Conservation (phyloP, 2,329 filamentous ascomycete genomes). For the Calycina herbarum region DNA sequence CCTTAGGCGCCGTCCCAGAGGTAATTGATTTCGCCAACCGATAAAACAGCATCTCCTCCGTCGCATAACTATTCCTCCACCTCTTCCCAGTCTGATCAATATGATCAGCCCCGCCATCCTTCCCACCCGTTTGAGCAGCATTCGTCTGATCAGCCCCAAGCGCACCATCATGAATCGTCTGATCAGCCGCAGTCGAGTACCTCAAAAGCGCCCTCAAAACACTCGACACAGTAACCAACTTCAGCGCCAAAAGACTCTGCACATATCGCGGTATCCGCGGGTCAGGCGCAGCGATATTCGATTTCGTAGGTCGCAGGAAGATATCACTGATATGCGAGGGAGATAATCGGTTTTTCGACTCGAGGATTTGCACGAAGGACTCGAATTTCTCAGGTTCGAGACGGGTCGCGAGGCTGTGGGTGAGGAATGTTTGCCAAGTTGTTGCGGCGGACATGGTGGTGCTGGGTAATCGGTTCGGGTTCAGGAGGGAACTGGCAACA, state of each 20-base stretch:
- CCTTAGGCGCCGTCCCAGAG: conserved; percentile 50
- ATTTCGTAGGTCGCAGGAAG: conserved; percentile 54
- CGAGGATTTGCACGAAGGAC: conserved; percentile 50
- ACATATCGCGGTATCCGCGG: conserved; percentile 61
- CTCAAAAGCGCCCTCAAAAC: conserved; percentile 56
- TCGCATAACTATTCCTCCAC: conserved; percentile 58
- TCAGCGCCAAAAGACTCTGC: conserved; percentile 52
- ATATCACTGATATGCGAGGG: conserved; percentile 55
- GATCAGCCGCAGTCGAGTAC: conserved; percentile 44
- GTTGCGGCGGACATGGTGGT: conserved; percentile 16
- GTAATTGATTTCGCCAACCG: conserved; percentile 37
- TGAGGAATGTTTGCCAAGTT: conserved; percentile 44
- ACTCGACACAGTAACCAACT: conserved; percentile 54
- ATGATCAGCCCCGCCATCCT: conserved; percentile 4
- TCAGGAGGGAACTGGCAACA: background rate
- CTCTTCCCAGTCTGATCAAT: conserved; percentile 30
- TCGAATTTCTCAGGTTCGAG: conserved; percentile 56
- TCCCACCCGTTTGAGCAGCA: conserved; percentile 1
- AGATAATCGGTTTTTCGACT: conserved; percentile 52
- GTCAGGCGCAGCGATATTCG: conserved; percentile 48
- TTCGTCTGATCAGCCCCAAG: conserved; percentile 19
- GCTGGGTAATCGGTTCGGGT: too few species aligned
- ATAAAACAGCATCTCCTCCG: conserved; percentile 38
- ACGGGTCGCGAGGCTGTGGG: conserved; percentile 50
- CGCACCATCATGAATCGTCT: background rate